Percentiles rank a stretch among this genome's conserved stretches.
Conservation (phyloP, 441 rosid genomes). For the Croton laevigatus region DNA sequence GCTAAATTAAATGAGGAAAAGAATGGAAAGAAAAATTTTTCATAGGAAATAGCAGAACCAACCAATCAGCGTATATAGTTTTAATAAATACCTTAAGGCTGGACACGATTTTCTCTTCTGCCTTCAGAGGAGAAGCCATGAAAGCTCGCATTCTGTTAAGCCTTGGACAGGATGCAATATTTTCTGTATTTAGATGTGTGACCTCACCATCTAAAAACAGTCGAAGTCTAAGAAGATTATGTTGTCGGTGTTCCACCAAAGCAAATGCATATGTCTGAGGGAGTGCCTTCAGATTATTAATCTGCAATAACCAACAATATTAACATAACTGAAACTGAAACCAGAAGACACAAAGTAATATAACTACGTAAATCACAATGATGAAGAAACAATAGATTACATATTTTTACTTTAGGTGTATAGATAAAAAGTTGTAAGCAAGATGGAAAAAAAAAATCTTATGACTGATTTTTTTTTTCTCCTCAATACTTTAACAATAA, state of each 20-base stretch:
- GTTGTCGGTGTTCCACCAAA: slow-evolving; percentile 74
- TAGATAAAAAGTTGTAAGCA: neutral
- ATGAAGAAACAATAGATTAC: neutral
- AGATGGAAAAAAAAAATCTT: too few relatives aligned
- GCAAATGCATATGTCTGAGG: slow-evolving; percentile 89
- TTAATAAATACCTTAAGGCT: slow-evolving; percentile 57
- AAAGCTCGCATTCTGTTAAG: slow-evolving; percentile 56
- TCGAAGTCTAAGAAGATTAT: slow-evolving; percentile 62
- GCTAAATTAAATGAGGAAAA: neutral
- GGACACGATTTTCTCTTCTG: slow-evolving; percentile 49
- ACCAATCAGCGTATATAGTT: neutral
- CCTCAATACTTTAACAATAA: neutral
- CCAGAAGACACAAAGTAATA: neutral
- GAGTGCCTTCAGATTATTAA: slow-evolving; percentile 42
- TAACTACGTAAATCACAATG: neutral
- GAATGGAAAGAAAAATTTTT: neutral
- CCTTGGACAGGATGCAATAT: slow-evolving; percentile 48
- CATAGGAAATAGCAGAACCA: slow-evolving; percentile 1
- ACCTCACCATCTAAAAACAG: slow-evolving; percentile 82
- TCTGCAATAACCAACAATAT: slow-evolving; percentile 41
- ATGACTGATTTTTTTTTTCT: neutral
- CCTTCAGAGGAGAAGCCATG: slow-evolving; percentile 49
- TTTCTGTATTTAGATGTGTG: slow-evolving; percentile 38
- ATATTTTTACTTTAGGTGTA: neutral
- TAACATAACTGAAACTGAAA: slow-evolving; percentile 2